Percentiles rank a stretch among this genome's conserved stretches.
Conservation (phyloP, 2,329 filamentous ascomycete genomes). For the Epichloe coenophiala region DNA sequence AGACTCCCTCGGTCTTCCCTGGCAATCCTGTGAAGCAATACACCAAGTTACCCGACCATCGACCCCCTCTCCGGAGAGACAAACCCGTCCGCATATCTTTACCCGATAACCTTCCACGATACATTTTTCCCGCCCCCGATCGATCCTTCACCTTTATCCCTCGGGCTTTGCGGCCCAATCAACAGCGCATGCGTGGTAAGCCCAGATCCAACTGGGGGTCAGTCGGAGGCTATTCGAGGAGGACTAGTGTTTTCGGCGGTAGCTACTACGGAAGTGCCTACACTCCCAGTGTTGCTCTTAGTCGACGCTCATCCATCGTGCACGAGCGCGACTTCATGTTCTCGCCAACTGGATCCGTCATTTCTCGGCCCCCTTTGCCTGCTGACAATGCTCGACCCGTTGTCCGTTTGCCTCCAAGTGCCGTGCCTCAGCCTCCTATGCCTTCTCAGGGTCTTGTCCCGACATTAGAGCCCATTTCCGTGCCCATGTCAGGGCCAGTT, state of each 20-base stretch:
- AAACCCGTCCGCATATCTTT: constrained; percentile 93
- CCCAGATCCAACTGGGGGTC: constrained; percentile 57
- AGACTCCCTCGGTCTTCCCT: constrained; percentile 53
- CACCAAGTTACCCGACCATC: constrained; percentile 86
- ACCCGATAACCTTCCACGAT: constrained; percentile 63
- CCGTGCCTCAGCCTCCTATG: constrained; percentile 26
- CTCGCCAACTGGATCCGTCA: constrained; percentile 67
- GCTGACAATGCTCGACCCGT: constrained; percentile 56
- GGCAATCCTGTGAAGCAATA: constrained; percentile 78
- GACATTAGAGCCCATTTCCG: background rate
- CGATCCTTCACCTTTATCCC: constrained; percentile 98
- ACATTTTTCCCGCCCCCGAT: constrained; percentile 82
- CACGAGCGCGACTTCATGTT: constrained; percentile 58
- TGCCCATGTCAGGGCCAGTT: background rate
- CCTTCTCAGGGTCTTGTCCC: constrained; percentile 9
- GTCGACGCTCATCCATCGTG: constrained; percentile 68
- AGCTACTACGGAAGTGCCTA: constrained; percentile 65
- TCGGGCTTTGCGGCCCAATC: constrained; percentile 81
- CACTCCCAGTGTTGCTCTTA: constrained; percentile 76
- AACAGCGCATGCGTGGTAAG: constrained; percentile 60
- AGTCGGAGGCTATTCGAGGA: constrained; percentile 55
- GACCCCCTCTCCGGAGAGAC: constrained; percentile 89
- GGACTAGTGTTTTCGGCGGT: constrained; percentile 68
- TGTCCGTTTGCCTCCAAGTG: constrained; percentile 65
- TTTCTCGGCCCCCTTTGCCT: constrained; percentile 52